Percentiles rank a stretch among this genome's conserved stretches.
Conservation (phyloP, 192 early-diverging fungal species). For the Thoreauomyces humboldtii region DNA sequence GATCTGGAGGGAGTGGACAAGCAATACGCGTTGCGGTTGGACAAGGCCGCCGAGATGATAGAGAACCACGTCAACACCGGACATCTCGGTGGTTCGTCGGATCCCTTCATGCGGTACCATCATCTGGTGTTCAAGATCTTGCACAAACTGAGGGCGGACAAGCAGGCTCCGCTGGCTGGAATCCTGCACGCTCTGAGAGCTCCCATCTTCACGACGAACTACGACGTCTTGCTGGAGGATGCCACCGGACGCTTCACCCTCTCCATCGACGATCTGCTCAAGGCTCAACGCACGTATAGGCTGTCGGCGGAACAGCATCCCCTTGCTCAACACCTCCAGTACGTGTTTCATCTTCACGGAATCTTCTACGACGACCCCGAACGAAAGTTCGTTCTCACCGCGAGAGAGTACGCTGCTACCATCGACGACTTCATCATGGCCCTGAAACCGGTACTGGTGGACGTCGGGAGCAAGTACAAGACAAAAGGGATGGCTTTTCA, state of each 20-base stretch:
- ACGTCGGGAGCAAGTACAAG: constrained; percentile 26
- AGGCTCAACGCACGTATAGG: constrained; percentile 21
- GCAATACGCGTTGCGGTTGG: constrained; percentile 21
- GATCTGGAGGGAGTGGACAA: constrained; percentile 6
- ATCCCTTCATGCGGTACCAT: constrained; percentile 29
- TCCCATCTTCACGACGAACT: constrained; percentile 28
- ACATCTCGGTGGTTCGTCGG: constrained; percentile 15
- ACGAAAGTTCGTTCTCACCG: constrained; percentile 28
- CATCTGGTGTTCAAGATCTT: constrained; percentile 31
- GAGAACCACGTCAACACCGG: constrained; percentile 28
- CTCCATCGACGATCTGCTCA: constrained; percentile 25
- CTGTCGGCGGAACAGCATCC: constrained; percentile 23
- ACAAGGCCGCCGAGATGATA: constrained; percentile 30
- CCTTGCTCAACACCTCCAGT: constrained; percentile 18
- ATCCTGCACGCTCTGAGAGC: constrained; percentile 11
- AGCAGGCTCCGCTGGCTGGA: constrained; percentile 10
- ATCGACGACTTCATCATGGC: constrained; percentile 32
- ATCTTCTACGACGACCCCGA: constrained; percentile 30
- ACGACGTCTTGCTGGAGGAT: constrained; percentile 26
- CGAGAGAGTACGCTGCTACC: constrained; percentile 22
- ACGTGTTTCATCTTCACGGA: constrained; percentile 27
- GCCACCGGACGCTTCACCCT: constrained; percentile 27
- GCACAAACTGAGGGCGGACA: constrained; percentile 18
- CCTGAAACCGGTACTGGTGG: constrained; percentile 22
- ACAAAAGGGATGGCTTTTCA: constrained; percentile 26